Base-by-base conservation (phyloP, 208 protist genomes). In the Trypanosoma vivax region DNA sequence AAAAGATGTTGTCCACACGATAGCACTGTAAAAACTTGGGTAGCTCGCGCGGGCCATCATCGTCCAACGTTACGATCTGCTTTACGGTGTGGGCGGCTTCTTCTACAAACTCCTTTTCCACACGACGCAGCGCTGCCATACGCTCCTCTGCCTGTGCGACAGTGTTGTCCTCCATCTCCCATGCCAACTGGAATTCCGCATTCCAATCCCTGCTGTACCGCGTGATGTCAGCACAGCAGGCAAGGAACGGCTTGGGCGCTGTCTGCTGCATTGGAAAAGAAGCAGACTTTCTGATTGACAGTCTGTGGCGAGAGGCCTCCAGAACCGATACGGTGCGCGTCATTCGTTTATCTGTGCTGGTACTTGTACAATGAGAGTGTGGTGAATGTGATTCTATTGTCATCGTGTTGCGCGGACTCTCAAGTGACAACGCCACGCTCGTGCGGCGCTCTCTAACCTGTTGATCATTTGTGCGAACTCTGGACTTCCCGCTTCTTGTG, bases 1-100 rank as follows among this genome's bases (percentile, higher is more conserved):
- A 92, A 47, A 92, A 92, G 40, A 92, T 84, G 66, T 92, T 92
- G 28, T 69, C 49, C 2, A 86, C 77, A 27, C 78, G 79, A 53
- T 82, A 92, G 68, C 85, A 92, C 60, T 92, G 85, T 33, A 86
- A 51, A 58, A 83, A 85, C 47, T 80, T 76, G 0, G 77, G 81
- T 38, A 89, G 58, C 64, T 87, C 81, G 13, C 56, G 53, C 0
- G 85, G 85, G 51, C 70, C 74, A 49, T 89, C 67, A 41, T 89
- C 76, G 55, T 89, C 85, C 10, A 92, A 64, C 27, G 67, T 78
- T 19, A 92, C 81, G 46, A 92, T 89, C 59, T 89, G 71, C n/a
- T 69, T 60, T 4, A 89, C 72, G 0, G 62, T 80, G 13, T 27
- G 31, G 11, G 41, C 46, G 3, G 81, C 78, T 41, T 76, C 85